Evolutionary conservation across 2,329 filamentous ascomycete genomes (phyloP).

Genomic region (Phyllosticta citriasiana): DNA sequence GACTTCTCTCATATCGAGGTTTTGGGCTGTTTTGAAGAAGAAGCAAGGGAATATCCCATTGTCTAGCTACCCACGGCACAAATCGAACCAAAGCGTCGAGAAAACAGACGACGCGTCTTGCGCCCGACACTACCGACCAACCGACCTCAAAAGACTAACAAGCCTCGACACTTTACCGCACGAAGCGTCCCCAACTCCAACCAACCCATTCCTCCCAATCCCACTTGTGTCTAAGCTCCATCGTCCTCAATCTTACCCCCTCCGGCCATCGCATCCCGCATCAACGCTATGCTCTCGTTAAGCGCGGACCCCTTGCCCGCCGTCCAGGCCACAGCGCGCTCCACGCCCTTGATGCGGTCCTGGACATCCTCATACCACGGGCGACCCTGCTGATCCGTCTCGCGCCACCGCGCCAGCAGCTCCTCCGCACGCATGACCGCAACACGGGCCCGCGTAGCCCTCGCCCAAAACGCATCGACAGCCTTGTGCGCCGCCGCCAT

Average conservation of each 20-base stretch:
- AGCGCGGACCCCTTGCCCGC: slow-evolving; percentile 12
- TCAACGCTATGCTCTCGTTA: slow-evolving; percentile 21
- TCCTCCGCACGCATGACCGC: slow-evolving; percentile 6
- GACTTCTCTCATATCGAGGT: too few species aligned
- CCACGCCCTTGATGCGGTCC: slow-evolving; percentile 2
- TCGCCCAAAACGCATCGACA: slow-evolving; percentile 1
- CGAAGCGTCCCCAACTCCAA: neutral
- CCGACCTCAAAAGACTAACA: too few species aligned
- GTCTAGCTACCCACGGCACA: too few species aligned
- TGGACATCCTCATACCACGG: neutral
- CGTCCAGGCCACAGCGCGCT: slow-evolving; percentile 14
- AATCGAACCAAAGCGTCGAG: too few species aligned
- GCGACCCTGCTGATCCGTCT: neutral
- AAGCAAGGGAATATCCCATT: too few species aligned
- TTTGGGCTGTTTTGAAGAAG: too few species aligned
- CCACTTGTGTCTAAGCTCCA: slow-evolving; percentile 14
- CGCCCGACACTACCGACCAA: too few species aligned
- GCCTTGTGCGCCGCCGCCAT: neutral
- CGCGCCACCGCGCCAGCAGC: slow-evolving; percentile 8
- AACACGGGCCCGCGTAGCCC: neutral
- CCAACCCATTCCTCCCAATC: slow-evolving; percentile 9
- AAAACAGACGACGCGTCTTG: too few species aligned
- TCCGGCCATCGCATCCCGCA: slow-evolving; percentile 15
- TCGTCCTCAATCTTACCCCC: slow-evolving; percentile 14
- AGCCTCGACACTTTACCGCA: neutral